Evolutionary conservation across 805 yeast species (phyloP).

Genomic region (Isabelozyma gotoi): DNA sequence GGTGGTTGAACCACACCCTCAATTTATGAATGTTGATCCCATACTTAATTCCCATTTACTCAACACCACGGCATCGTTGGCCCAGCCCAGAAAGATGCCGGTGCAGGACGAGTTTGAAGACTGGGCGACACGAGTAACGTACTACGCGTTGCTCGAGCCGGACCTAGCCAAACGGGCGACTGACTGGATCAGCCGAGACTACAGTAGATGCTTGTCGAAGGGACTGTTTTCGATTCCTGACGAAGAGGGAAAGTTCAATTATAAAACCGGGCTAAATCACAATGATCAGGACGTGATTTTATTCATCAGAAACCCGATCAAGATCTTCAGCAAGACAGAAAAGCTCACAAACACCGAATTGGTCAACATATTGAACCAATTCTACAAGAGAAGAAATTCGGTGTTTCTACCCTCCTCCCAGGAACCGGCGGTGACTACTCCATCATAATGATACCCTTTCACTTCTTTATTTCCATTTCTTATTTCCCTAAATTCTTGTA

Average conservation of each 20-base stretch:
- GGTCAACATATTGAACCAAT: background rate
- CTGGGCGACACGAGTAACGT: background rate
- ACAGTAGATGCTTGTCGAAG: background rate
- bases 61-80: background rate
- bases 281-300: constrained; percentile 6
- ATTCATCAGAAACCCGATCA: background rate
- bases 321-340: constrained; percentile 3
- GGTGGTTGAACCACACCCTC: background rate
- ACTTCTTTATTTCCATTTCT: no score
- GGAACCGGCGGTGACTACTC: no score
- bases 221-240: background rate
- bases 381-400: background rate
- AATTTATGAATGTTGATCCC: background rate
- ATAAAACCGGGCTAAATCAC: constrained; percentile 2
- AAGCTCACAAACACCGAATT: background rate
- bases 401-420: background rate
- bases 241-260: constrained; percentile 1
- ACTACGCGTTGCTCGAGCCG: background rate
- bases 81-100: background rate
- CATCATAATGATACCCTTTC: no score
- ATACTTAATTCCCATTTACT: background rate
- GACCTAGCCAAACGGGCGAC: background rate
- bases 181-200: background rate
- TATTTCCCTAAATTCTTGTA: no score
- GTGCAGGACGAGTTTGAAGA: background rate